phyloP scores from a whole-genome alignment of 2,329 filamentous ascomycete species.

The Sarocladium strictum region DNA sequence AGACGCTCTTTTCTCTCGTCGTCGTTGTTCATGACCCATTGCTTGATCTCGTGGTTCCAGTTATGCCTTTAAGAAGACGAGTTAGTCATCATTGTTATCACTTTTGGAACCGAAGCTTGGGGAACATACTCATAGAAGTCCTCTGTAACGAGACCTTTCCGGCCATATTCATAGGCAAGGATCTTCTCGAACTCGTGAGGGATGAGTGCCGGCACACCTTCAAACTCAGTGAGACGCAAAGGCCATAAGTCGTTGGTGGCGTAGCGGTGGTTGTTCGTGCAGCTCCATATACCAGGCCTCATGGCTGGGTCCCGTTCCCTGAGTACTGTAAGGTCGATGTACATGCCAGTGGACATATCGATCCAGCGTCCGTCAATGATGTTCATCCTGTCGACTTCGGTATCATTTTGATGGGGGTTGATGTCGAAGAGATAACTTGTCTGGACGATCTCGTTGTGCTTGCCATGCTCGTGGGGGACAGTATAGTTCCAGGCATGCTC shows the following conservation, averaged over 20 bases:
- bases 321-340: conserved; percentile 76
- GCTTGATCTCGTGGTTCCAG: conserved; percentile 51
- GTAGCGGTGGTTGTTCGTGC: conserved; percentile 76
- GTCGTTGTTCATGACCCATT: conserved; percentile 48
- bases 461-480: conserved; percentile 34
- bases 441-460: conserved; percentile 25
- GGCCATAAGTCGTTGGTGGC: conserved; percentile 67
- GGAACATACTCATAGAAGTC: conserved; percentile 54
- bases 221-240: conserved; percentile 66
- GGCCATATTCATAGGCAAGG: conserved; percentile 58
- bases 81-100: conserved; percentile 1
- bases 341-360: conserved; percentile 68
- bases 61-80: conserved; percentile 40
- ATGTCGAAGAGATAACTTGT: conserved; percentile 67
- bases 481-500: conserved; percentile 48
- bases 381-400: conserved; percentile 63
- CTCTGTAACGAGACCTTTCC: conserved; percentile 54
- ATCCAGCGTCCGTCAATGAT: conserved; percentile 84
- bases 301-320: conserved; percentile 54
- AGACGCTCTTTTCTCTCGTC: conserved; percentile 20
- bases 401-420: conserved; percentile 62
- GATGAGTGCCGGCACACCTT: conserved; percentile 64
- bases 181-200: conserved; percentile 65
- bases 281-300: conserved; percentile 62
- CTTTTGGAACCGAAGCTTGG: not conserved